Percentiles rank a stretch among this genome's conserved stretches.
These are phyloP conservation scores for Aethionema arabicum DNA, from an alignment of 345 rosid genomes.

Conservation along the genomic window DNA sequence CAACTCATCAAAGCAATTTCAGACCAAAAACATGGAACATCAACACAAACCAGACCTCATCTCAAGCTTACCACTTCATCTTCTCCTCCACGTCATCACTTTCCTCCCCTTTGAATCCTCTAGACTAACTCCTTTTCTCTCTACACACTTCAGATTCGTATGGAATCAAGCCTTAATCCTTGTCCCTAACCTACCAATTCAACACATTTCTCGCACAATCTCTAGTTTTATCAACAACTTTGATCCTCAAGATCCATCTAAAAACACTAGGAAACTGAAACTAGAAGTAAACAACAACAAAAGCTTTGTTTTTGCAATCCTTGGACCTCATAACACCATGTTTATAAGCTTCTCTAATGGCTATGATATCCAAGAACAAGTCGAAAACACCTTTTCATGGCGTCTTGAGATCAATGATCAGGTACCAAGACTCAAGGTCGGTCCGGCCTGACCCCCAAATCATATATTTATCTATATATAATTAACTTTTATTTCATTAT, in stretches of 20 bases:
- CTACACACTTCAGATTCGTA: constrained; percentile 46
- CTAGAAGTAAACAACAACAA: constrained; percentile 42
- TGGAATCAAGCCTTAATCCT: constrained; percentile 50
- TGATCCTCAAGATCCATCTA: constrained; percentile 46
- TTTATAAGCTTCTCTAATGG: constrained; percentile 43
- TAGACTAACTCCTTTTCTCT: constrained; percentile 50
- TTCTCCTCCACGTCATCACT: constrained; percentile 54
- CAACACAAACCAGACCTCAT: constrained; percentile 38
- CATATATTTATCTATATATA: no score
- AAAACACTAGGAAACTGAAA: constrained; percentile 43
- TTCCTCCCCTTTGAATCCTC: constrained; percentile 62
- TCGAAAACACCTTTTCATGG: constrained; percentile 32
- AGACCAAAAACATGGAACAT: constrained; percentile 22
- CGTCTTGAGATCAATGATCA: constrained; percentile 38
- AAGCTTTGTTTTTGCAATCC: constrained; percentile 39
- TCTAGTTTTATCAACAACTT: constrained; percentile 47
- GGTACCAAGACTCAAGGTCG: not conserved
- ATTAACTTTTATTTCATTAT: no score
- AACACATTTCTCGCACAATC: constrained; percentile 41
- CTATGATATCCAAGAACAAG: constrained; percentile 23
- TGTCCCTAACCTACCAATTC: constrained; percentile 38
- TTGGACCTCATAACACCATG: constrained; percentile 47
- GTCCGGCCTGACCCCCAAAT: no score
- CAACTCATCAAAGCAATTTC: not conserved
- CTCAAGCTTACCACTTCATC: constrained; percentile 55